Evolutionary conservation across 805 yeast species (phyloP), one percentile per base, ranked within the genome.

Genomic region (Wickerhamomyces pijperi): DNA sequence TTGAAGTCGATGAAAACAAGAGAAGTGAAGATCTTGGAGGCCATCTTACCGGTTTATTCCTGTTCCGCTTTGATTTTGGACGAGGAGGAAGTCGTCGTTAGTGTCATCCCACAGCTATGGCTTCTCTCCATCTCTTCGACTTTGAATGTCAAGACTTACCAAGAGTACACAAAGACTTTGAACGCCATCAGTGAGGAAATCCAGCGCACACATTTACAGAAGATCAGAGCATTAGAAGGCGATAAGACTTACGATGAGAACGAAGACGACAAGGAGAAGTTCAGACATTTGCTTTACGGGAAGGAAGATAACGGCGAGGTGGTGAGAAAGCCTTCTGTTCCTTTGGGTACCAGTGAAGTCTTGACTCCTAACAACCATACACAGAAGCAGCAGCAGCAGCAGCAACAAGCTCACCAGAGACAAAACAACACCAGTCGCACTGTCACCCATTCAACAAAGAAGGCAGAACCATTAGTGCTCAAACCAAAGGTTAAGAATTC

Each of bases 1-100:
- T 64, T 90, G 41, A 72, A 73, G 48, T 73, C 75, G 14, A 72
- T 85, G 70, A 85, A 85, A 55, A 79, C 92, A 20, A 65, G 92
- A 44, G 88, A 83, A 50, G 69, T 82, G 14, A 61, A 75, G 34
- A 76, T 84, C 32, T 68, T 83, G 34, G 54, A 64, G 48, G 64
- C 71, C 19, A 64, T 76, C 4, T 49, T 77, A 28, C 53, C 52
- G 13, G 62, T 76, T 6, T 70, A 73, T 48, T 47, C 50, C 14
- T 43, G 58, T 1, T 37, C 56, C 5, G 57, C 61, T 2, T 48
- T 46, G 17, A 55, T 70, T 11, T 63, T 76, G 16, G 70, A 64
- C 18, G 68, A 74, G 33, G 77, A 73, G 35, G 56, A 56, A 2
- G 58, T 73, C 15, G 68, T 82, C n/a, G 65, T 66, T n/a, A 65